Percentiles rank a stretch among this genome's conserved stretches.
Conservation (phyloP, 2,329 filamentous ascomycete genomes). For the Didymella segeticola region DNA sequence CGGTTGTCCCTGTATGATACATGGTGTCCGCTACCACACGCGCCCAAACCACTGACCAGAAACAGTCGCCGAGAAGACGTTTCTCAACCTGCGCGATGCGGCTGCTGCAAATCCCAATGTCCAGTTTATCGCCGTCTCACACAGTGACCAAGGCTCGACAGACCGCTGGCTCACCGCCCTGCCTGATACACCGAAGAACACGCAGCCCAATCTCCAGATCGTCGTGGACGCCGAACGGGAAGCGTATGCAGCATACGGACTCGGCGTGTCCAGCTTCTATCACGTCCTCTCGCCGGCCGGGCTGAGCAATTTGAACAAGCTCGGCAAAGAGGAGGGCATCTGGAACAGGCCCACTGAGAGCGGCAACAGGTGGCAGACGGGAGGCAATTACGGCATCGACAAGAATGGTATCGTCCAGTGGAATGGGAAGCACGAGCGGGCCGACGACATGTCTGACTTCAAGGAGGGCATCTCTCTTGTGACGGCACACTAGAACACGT, state of each 20-base stretch:
- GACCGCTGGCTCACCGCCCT: conserved; percentile 43
- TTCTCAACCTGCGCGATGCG: conserved; percentile 38
- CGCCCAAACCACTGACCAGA: conserved; percentile 3
- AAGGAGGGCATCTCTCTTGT: conserved; percentile 52
- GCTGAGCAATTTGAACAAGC: conserved; percentile 63
- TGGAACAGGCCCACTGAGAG: conserved; percentile 71
- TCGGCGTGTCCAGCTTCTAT: conserved; percentile 67
- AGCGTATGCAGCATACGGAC: conserved; percentile 70
- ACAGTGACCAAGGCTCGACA: conserved; percentile 42
- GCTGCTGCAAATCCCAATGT: conserved; percentile 36
- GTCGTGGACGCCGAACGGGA: conserved; percentile 67
- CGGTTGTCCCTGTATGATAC: conserved; percentile 71
- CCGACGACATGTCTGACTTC: conserved; percentile 64
- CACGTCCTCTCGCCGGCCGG: conserved; percentile 67
- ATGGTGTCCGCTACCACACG: neutral
- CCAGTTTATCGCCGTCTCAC: conserved; percentile 45
- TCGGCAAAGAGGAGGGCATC: conserved; percentile 69
- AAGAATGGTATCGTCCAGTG: conserved; percentile 60
- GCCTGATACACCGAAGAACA: conserved; percentile 26
- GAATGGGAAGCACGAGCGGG: conserved; percentile 55
- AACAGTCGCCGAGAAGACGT: conserved; percentile 72
- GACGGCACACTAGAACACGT: conserved; percentile 1
- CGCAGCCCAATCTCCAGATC: conserved; percentile 63
- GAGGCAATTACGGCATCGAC: conserved; percentile 69
- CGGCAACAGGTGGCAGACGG: conserved; percentile 72